phyloP scores from a whole-genome alignment of 106 monocot genomes.

The Acorus calamus region DNA sequence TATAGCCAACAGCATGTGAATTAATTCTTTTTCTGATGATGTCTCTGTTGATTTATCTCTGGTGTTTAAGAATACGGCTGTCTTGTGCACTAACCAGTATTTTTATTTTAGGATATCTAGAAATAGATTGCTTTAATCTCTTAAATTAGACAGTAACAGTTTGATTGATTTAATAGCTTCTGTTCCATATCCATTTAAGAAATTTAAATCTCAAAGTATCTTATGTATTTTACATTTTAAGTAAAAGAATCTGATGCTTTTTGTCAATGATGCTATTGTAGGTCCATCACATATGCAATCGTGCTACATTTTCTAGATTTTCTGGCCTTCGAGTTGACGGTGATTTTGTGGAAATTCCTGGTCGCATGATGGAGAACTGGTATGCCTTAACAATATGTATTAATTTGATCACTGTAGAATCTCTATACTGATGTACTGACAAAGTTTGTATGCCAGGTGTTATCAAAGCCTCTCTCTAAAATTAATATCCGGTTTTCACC shows the following conservation, averaged over 20 bases:
- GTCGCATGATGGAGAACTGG: conserved; percentile 91
- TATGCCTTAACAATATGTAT: conserved; percentile 5
- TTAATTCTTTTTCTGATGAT: too few relatives aligned
- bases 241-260: too few relatives aligned
- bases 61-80: too few relatives aligned
- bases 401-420: background rate
- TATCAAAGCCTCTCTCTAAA: conserved; percentile 66
- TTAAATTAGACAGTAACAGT: background rate
- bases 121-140: background rate
- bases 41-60: too few relatives aligned
- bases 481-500: conserved; percentile 72
- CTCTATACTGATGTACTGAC: background rate
- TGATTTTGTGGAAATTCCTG: conserved; percentile 84
- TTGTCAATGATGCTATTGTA: conserved; percentile 8
- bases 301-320: conserved; percentile 73
- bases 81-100: too few relatives aligned
- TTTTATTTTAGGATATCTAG: too few relatives aligned
- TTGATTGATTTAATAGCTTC: background rate
- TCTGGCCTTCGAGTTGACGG: conserved; percentile 66
- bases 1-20: too few relatives aligned
- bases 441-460: conserved; percentile 48
- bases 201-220: too few relatives aligned
- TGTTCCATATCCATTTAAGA: background rate
- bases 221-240: too few relatives aligned
- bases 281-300: conserved; percentile 92